These are phyloP conservation scores for Phlyctochytrium arcticum DNA, from an alignment of 192 early-diverging fungal genomes.

Conservation along the genomic window DNA sequence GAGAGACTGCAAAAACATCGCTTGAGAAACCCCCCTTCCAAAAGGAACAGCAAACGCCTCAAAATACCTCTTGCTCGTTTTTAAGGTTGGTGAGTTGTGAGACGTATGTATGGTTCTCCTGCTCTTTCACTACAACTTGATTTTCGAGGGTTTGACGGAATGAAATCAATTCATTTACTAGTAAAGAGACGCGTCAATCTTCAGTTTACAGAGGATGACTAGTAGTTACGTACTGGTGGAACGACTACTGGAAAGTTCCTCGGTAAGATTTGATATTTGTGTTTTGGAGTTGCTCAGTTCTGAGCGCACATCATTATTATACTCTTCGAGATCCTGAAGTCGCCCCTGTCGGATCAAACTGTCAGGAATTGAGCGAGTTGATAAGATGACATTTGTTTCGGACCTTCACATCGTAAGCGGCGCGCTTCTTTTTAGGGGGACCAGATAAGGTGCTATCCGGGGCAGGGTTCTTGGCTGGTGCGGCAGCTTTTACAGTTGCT, in stretches of 20 bases:
- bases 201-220: not conserved
- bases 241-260: constrained; percentile 32
- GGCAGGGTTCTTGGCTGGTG: constrained; percentile 1
- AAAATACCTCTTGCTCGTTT: constrained; percentile 26
- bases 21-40: constrained; percentile 11
- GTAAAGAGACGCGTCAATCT: not conserved
- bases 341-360: constrained; percentile 52
- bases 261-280: constrained; percentile 23
- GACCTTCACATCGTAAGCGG: constrained; percentile 69
- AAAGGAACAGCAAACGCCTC: constrained; percentile 5
- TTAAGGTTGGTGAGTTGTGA: constrained; percentile 35
- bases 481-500: not conserved
- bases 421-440: constrained; percentile 55
- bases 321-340: constrained; percentile 77
- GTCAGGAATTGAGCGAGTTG: not conserved
- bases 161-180: constrained; percentile 44
- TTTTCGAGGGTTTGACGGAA: constrained; percentile 50
- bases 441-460: not conserved
- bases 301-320: constrained; percentile 35
- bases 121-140: constrained; percentile 59
- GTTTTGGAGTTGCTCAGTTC: constrained; percentile 29
- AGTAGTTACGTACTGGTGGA: constrained; percentile 16
- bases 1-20: constrained; percentile 17
- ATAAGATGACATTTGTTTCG: not conserved
- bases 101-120: constrained; percentile 48